Evolutionary conservation across 805 yeast genomes (phyloP), one percentile per base, ranked within the genome.

Genomic region (Candida ortonii): DNA sequence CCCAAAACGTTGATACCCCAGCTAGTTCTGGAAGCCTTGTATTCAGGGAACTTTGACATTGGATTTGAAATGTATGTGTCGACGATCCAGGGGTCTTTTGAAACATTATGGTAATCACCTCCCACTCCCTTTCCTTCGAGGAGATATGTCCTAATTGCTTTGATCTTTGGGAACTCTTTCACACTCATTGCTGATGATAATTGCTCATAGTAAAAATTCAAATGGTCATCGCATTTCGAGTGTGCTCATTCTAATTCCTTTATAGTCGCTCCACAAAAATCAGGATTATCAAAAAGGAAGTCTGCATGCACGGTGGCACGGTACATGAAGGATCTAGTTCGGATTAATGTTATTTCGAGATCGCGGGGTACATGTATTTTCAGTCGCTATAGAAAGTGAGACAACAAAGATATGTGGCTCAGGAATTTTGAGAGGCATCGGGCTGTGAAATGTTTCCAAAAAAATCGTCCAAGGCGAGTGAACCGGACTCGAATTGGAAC

Each of bases 1-100:
- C 74, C 75, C 30, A 70, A 50, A 11, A 70, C 76, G 47, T 70
- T 70, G 54, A 70, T 66, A 37, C 76, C 76, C 73, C 74, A 70
- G 29, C 67, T 58, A 11, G 68, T 64, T 47, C 76, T 58, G 11
- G 70, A 65, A 17, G 59, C 54, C 42, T 71, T 56, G 56, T 67
- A 69, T 34, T 65, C 71, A 26, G 61, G 62, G 54, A 57, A 70
- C 41, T 66, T 65, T 38, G 73, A 64, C 76, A 70, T 70, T 26
- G 76, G 75, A 39, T 67, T 70, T 22, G 74, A 54, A 41, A 70
- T 68, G 29, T 61, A 60, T 39, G 59, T 61, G 50, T 70, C 75
- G 19, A 70, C 65, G 15, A 70, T 55, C 76, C 76, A 70, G 43
- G 70, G 76, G 16, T 75, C 75, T 25, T 57, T 52, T 25, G 56